These are phyloP conservation scores for Fusarium armeniacum DNA, from an alignment of 2,329 filamentous ascomycete genomes.

Conservation along the genomic window DNA sequence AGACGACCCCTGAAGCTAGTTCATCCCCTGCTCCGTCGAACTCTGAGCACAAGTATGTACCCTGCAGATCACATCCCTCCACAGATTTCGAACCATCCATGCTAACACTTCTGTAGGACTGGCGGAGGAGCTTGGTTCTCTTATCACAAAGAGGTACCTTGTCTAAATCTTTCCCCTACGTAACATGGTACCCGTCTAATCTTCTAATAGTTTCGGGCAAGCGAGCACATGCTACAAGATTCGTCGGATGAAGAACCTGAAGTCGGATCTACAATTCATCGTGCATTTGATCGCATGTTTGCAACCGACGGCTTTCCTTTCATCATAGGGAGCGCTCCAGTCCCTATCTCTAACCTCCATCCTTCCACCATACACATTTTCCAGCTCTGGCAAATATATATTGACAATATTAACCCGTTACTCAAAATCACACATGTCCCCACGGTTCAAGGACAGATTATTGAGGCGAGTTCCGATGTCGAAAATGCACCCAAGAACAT, in stretches of 20 bases:
- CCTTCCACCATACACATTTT: conserved; percentile 72
- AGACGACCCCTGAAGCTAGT: conserved; percentile 65
- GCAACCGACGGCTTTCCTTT: conserved; percentile 71
- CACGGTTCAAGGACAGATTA: conserved; percentile 73
- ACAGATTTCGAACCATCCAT: not conserved
- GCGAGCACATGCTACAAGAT: conserved; percentile 63
- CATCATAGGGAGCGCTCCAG: conserved; percentile 62
- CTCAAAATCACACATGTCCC: conserved; percentile 77
- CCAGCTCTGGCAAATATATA: conserved; percentile 77
- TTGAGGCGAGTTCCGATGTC: conserved; percentile 71
- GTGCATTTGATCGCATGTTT: conserved; percentile 72
- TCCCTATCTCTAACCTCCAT: conserved; percentile 63
- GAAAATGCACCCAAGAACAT: conserved; percentile 68
- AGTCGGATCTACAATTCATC: conserved; percentile 66
- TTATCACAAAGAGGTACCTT: conserved; percentile 65
- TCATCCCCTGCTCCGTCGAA: conserved; percentile 53
- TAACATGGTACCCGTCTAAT: conserved; percentile 23
- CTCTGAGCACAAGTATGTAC: conserved; percentile 49
- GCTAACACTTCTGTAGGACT: conserved; percentile 34
- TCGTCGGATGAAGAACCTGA: conserved; percentile 72
- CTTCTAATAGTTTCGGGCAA: conserved; percentile 62
- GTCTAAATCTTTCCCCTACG: not conserved
- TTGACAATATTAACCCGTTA: conserved; percentile 77
- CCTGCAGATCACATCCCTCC: not conserved
- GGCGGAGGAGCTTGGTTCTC: conserved; percentile 61